Percentiles rank a stretch among this genome's conserved stretches.
These are phyloP conservation scores for Phytomonas sp. DNA, from an alignment of 208 protist species.

Conservation along the genomic window DNA sequence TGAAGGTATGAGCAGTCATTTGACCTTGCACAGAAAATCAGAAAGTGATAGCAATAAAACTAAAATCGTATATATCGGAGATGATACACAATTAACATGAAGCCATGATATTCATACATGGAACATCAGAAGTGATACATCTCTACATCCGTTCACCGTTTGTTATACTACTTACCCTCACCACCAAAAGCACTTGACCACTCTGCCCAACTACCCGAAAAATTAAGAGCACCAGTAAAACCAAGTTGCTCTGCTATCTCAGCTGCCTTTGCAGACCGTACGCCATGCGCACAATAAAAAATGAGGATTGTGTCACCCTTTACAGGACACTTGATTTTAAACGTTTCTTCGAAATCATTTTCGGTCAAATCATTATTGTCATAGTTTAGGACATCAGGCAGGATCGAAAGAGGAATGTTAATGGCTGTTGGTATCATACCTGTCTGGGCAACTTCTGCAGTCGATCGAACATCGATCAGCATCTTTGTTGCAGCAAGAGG, in stretches of 20 bases:
- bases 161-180: neutral
- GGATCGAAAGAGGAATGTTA: constrained; percentile 53
- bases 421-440: constrained; percentile 66
- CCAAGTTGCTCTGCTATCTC: constrained; percentile 58
- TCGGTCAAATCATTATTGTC: constrained; percentile 25
- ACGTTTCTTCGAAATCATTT: constrained; percentile 42
- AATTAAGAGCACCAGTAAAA: constrained; percentile 39
- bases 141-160: neutral
- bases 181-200: constrained; percentile 22
- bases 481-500: constrained; percentile 22
- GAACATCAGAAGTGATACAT: neutral
- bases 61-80: neutral
- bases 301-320: constrained; percentile 35
- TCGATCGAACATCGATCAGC: constrained; percentile 71
- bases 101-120: neutral
- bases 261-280: constrained; percentile 50
- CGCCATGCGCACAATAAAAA: constrained; percentile 70
- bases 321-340: constrained; percentile 33
- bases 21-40: neutral
- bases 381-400: constrained; percentile 35
- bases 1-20: neutral
- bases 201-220: constrained; percentile 56
- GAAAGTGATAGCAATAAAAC: constrained; percentile 1
- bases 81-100: neutral
- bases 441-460: constrained; percentile 46